phyloP scores from a whole-genome alignment of 495 filamentous ascomycete species.

The Hyaloscypha hepaticicola region DNA sequence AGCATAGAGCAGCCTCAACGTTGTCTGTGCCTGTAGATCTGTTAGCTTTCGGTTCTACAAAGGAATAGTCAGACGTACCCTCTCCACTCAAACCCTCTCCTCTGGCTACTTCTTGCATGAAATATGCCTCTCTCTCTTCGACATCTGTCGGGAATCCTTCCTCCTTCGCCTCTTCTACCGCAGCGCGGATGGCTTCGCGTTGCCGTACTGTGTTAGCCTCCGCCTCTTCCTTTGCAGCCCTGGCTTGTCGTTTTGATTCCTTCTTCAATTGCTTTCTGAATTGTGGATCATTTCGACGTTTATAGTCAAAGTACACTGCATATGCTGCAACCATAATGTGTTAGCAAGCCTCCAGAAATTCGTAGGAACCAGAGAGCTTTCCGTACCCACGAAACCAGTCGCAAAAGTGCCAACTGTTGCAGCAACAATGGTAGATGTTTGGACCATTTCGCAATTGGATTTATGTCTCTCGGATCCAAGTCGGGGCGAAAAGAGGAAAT shows the following conservation, averaged over 20 bases:
- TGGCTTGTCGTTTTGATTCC: conserved; percentile 73
- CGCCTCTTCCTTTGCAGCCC: conserved; percentile 74
- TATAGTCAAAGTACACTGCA: conserved; percentile 94
- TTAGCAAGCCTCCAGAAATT: conserved; percentile 18
- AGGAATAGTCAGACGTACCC: conserved; percentile 46
- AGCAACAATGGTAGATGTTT: conserved; percentile 70
- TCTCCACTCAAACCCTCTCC: conserved; percentile 76
- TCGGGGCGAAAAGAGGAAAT: neutral
- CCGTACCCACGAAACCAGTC: conserved; percentile 71
- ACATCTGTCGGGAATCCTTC: conserved; percentile 88
- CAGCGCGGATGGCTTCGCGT: conserved; percentile 66
- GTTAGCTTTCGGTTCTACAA: conserved; percentile 2
- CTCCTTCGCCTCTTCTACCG: conserved; percentile 74
- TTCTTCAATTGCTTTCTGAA: conserved; percentile 85
- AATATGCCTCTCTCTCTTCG: conserved; percentile 82
- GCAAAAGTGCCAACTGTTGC: conserved; percentile 70
- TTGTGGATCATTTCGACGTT: conserved; percentile 78
- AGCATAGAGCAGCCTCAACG: conserved; percentile 85
- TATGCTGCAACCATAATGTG: conserved; percentile 46
- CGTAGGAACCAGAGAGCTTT: conserved; percentile 25
- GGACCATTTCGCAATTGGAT: conserved; percentile 47
- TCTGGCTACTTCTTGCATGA: conserved; percentile 88
- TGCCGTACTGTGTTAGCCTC: conserved; percentile 66
- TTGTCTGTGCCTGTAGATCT: conserved; percentile 60
- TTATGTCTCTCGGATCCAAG: conserved; percentile 15